Evolutionary conservation across 2,329 filamentous ascomycete species (phyloP), one percentile per base, ranked within the genome.

Genomic region (Fusarium begoniae): DNA sequence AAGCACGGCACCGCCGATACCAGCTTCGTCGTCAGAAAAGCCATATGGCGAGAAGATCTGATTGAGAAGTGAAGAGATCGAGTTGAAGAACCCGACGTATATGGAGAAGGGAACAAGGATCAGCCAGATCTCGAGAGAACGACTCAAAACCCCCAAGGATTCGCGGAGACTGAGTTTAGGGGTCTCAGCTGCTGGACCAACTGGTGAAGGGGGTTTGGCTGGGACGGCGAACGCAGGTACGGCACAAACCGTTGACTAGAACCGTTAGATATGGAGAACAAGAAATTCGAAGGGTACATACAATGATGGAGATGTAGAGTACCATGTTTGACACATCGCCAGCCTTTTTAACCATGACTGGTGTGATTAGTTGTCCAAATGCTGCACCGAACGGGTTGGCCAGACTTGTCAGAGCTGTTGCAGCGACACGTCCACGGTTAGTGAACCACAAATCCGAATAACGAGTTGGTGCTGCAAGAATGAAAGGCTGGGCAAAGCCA

Each of bases 371-470:
- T 83, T 98, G 94, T 8, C 94, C 96, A 56, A 98, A 84, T 12
- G 96, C 96, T 28, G 93, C 95, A 20, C 96, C 96, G 58, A 98
- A 88, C 1, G 96, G 96, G 81, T 98, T 98, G 8, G 96, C 94
- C 66, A 98, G 84, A 69, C 91, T 95, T 28, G 92, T 92, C 41
- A 98, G 79, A 2, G 96, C 96, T 2, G 96, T 98, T 24, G 96
- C 96, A 61, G 93, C 92, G 18, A 98, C 93, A 62, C 96, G 90
- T 13, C 95, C 96, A 17, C 87, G 85, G 77, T 93, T 91, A 4
- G 94, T 95, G 83, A 98, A 98, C 96, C 96, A 98, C 68, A 98
- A 85, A 80, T 98, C 95, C 62, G 94, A 96, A 83, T 97, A 99
- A 70, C 94, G 88, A 1, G 96, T 96, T 2, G 96, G 96, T 1